phyloP scores from a whole-genome alignment of 345 rosid genomes.

The Brassica nigra region DNA sequence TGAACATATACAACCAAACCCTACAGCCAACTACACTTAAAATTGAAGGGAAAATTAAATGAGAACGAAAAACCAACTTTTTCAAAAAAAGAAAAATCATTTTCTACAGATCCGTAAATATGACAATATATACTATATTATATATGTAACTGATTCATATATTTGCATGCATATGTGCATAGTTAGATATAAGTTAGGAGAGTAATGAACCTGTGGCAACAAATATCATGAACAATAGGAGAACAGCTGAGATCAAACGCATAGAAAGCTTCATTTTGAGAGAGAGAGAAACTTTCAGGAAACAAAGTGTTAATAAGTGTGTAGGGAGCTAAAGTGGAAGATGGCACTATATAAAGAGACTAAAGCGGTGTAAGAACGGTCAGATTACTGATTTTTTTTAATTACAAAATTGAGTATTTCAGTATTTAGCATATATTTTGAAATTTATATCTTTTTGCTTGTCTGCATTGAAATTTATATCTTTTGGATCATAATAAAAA shows the following conservation, averaged over 20 bases:
- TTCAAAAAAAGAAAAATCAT: too few relatives aligned
- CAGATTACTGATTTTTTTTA: slow-evolving; percentile 3
- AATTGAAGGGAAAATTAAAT: neutral
- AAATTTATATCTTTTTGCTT: neutral
- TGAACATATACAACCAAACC: neutral
- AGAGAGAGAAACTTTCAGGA: neutral
- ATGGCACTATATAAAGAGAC: slow-evolving; percentile 30
- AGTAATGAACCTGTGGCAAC: slow-evolving; percentile 36
- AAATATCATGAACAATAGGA: slow-evolving; percentile 38
- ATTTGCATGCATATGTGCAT: neutral
- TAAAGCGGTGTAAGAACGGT: slow-evolving; percentile 9
- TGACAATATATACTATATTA: neutral
- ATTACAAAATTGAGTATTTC: neutral
- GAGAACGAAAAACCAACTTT: neutral
- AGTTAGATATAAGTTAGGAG: neutral
- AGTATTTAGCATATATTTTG: slow-evolving; percentile 14
- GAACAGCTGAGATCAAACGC: slow-evolving; percentile 35
- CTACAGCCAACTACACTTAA: neutral
- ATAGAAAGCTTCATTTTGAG: slow-evolving; percentile 38
- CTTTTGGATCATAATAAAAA: neutral
- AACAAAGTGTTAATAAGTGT: neutral
- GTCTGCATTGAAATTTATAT: neutral
- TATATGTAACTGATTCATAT: neutral
- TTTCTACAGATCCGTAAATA: neutral
- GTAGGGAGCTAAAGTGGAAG: neutral